Conservation (phyloP, 805 yeast genomes). For the Clavispora phyllophila region DNA sequence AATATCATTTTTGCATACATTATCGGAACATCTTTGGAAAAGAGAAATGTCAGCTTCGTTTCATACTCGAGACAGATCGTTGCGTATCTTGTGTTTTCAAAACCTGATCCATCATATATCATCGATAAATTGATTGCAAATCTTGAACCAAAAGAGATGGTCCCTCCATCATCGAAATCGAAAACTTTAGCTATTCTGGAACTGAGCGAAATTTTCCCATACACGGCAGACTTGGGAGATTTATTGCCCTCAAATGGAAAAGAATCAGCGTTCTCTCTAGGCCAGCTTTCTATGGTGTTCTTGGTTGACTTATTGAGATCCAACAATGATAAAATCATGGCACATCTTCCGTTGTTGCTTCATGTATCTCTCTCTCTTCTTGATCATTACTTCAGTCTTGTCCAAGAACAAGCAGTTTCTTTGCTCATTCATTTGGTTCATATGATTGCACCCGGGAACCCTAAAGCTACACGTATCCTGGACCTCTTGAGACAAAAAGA, state of each 20-base stretch:
- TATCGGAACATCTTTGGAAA: constrained; percentile 59
- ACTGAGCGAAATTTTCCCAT: constrained; percentile 47
- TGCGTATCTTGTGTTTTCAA: constrained; percentile 60
- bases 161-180: constrained; percentile 61
- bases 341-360: constrained; percentile 63
- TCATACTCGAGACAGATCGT: constrained; percentile 77
- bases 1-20: constrained; percentile 68
- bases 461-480: constrained; percentile 52
- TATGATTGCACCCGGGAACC: constrained; percentile 51
- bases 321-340: constrained; percentile 57
- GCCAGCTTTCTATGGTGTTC: constrained; percentile 82
- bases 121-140: constrained; percentile 64
- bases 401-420: constrained; percentile 80
- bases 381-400: constrained; percentile 81
- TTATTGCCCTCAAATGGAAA: constrained; percentile 50
- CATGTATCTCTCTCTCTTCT: constrained; percentile 76
- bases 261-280: constrained; percentile 77
- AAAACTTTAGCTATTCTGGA: constrained; percentile 19
- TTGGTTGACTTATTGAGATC: constrained; percentile 73
- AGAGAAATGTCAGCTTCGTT: constrained; percentile 69
- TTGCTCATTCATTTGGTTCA: constrained; percentile 69
- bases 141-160: constrained; percentile 81
- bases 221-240: constrained; percentile 66
- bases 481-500: constrained; percentile 53
- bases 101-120: constrained; percentile 40